These are phyloP conservation scores for Emericellopsis atlantica DNA, from an alignment of 2,329 filamentous ascomycete genomes.

Conservation along the genomic window DNA sequence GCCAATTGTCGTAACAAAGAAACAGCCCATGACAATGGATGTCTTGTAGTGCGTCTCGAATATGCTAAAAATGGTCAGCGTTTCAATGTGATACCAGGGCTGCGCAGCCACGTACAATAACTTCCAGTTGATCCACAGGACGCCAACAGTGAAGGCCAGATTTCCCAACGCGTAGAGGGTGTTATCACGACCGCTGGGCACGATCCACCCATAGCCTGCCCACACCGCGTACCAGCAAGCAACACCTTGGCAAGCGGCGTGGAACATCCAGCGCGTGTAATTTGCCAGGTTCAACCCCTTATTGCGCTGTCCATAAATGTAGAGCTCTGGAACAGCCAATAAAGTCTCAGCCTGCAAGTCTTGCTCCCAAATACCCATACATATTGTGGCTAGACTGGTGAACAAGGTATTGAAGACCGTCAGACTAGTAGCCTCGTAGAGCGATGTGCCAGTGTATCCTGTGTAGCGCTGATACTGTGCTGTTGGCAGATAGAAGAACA, in stretches of 20 bases:
- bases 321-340: slow-evolving; percentile 85
- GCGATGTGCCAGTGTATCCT: slow-evolving; percentile 80
- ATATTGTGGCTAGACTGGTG: slow-evolving; percentile 78
- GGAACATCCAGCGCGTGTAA: slow-evolving; percentile 67
- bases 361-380: slow-evolving; percentile 85
- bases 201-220: slow-evolving; percentile 35
- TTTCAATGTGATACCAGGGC: neutral
- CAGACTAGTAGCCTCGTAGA: slow-evolving; percentile 79
- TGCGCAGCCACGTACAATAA: slow-evolving; percentile 42
- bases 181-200: slow-evolving; percentile 44
- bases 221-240: slow-evolving; percentile 57
- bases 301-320: slow-evolving; percentile 65
- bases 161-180: slow-evolving; percentile 63
- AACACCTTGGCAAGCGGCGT: slow-evolving; percentile 60
- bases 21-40: slow-evolving; percentile 43
- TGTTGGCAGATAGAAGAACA: slow-evolving; percentile 74
- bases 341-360: slow-evolving; percentile 75
- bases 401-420: slow-evolving; percentile 94
- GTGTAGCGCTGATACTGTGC: slow-evolving; percentile 73
- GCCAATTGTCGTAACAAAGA: slow-evolving; percentile 47
- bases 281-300: slow-evolving; percentile 61
- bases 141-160: slow-evolving; percentile 56
- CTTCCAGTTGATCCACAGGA: slow-evolving; percentile 65
- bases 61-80: slow-evolving; percentile 27
- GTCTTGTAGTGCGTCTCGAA: slow-evolving; percentile 72